phyloP scores from a whole-genome alignment of 495 filamentous ascomycete species.

The Aeminium ludgeri region DNA sequence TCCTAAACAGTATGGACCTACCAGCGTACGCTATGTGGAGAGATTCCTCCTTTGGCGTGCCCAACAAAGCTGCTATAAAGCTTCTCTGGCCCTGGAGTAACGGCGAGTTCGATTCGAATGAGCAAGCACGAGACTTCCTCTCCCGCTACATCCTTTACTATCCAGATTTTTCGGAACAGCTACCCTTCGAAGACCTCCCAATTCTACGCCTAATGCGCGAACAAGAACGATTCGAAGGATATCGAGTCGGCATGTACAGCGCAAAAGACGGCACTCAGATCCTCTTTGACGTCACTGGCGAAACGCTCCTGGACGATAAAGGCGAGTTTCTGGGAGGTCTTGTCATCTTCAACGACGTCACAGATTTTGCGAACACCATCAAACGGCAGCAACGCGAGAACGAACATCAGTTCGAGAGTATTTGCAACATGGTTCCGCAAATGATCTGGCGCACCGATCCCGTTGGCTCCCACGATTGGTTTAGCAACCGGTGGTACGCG shows the following conservation, averaged over 20 bases:
- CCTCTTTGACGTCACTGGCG: constrained; percentile 42
- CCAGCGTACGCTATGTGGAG: constrained; percentile 58
- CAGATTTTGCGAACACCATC: constrained; percentile 39
- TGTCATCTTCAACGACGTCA: constrained; percentile 49
- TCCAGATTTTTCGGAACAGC: constrained; percentile 42
- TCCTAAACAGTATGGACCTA: constrained; percentile 48
- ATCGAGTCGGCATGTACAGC: constrained; percentile 43
- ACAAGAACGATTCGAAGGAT: constrained; percentile 34
- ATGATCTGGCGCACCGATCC: constrained; percentile 49
- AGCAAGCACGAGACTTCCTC: constrained; percentile 35
- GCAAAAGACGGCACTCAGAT: constrained; percentile 28
- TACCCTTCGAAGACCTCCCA: constrained; percentile 41
- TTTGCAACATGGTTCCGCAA: constrained; percentile 55
- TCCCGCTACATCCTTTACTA: constrained; percentile 38
- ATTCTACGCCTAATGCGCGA: constrained; percentile 40
- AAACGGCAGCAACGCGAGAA: constrained; percentile 43
- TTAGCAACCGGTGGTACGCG: constrained; percentile 49
- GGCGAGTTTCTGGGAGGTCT: constrained; percentile 53
- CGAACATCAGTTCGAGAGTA: constrained; percentile 47
- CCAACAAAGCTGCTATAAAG: constrained; percentile 42
- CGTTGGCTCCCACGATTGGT: constrained; percentile 47
- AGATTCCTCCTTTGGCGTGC: constrained; percentile 46
- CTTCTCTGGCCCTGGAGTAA: constrained; percentile 28
- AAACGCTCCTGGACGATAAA: constrained; percentile 38
- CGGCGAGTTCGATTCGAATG: constrained; percentile 27